Base-by-base conservation (phyloP, 148 eudicot genomes). In the Linanthus parryae region DNA sequence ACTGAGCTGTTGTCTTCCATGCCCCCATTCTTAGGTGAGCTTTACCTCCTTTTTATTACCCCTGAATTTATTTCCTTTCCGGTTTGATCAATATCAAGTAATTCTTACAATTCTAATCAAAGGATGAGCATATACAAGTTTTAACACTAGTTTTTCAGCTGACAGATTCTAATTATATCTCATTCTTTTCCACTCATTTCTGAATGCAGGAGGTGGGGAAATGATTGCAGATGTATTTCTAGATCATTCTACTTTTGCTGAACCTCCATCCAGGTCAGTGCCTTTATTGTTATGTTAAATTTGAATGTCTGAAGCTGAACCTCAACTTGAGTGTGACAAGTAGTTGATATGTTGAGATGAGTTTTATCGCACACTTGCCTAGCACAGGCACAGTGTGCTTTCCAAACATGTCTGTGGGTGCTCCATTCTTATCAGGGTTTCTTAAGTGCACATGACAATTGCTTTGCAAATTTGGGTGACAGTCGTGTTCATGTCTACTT, bases 151-250 rank as follows among this genome's bases (percentile, higher is more conserved):
- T n/a, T 34, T 59, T 48, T 29, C 18, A 23, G 41, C 1, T 12
- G 20, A 24, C 16, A 4, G 5, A 54, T 42, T 33, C 15, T 50
- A n/a, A 23, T 37, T 22, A 24, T 39, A 44, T 57, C 27, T 29
- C 14, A 36, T 36, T 21, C 31, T 28, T 7, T n/a, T 19, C 13
- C 33, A 46, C 0, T 39, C 34, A 17, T 11, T 33, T 26, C 46
- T 36, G 35, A 38, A 47, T 21, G 23, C 80, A 92, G 98, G 99
- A 56, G 99, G 99, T 22, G 99, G 99, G 18, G 99, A 92, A 71
- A 92, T 92, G 99, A 92, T 92, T 62, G 68, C 96, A 44, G 99
- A 92, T 74, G 99, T 92, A 37, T 84, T 52, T 63, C 74, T 92
- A 62, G 94, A 92, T 56, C 82, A 84, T 65, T 92, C 96, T 40